A percentile compares a stretch with the other conserved stretches of the same genome.
Evolutionary conservation across 2,329 filamentous ascomycete genomes (phyloP).

Genomic region (Chaetomium globosum): DNA sequence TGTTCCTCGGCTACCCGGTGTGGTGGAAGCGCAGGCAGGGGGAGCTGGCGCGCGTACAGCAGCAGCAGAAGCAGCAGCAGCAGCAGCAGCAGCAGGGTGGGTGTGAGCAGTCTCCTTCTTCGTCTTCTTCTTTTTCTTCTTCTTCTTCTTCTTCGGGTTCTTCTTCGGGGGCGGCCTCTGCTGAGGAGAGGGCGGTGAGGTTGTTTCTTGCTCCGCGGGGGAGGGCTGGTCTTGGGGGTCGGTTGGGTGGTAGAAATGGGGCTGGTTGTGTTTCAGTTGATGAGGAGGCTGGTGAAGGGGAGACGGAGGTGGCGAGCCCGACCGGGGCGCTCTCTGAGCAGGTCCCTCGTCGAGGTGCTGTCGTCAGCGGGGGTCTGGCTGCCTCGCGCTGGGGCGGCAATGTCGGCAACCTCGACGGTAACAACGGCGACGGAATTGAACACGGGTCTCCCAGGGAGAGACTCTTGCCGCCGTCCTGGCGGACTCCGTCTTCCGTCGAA

Average conservation of each 20-base stretch:
- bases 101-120: background rate
- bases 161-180: background rate
- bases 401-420: background rate
- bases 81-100: background rate
- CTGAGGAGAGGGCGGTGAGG: background rate
- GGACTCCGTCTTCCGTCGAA: background rate
- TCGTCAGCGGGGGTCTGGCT: background rate
- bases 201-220: background rate
- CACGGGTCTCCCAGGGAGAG: background rate
- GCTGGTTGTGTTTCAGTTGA: background rate
- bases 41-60: slow-evolving; percentile 42
- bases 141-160: background rate
- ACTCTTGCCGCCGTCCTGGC: slow-evolving; percentile 9
- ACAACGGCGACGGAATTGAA: background rate
- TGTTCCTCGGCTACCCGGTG: slow-evolving; percentile 64
- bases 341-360: background rate
- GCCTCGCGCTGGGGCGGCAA: slow-evolving; percentile 16
- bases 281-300: background rate
- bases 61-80: background rate
- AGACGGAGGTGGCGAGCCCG: background rate
- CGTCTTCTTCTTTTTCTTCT: background rate
- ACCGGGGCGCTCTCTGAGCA: background rate
- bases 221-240: background rate
- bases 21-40: slow-evolving; percentile 62
- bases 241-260: background rate